Percentiles rank a stretch among this genome's conserved stretches.
These are phyloP conservation scores for Populus pruinosa DNA, from an alignment of 345 rosid genomes.

Conservation along the genomic window DNA sequence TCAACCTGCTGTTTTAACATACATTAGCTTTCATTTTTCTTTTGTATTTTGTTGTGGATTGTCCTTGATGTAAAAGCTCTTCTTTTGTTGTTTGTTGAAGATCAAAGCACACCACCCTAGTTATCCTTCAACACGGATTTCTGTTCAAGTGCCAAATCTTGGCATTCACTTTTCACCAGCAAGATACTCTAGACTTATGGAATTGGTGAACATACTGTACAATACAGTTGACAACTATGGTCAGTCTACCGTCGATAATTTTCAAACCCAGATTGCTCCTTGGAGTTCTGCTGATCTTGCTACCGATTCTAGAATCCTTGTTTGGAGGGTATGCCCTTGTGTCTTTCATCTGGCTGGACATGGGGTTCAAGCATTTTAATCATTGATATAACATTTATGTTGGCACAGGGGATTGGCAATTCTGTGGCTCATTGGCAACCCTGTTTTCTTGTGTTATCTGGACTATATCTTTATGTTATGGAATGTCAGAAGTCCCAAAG, in stretches of 20 bases:
- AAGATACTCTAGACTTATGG: conserved; percentile 71
- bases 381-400: conserved; percentile 7
- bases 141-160: conserved; percentile 95
- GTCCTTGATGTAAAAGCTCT: too few relatives aligned
- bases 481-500: conserved; percentile 77
- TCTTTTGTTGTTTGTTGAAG: conserved; percentile 30
- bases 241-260: conserved; percentile 60
- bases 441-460: conserved; percentile 83
- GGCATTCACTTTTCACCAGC: conserved; percentile 90
- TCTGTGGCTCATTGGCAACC: conserved; percentile 92
- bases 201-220: conserved; percentile 55
- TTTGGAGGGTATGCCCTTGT: conserved; percentile 71
- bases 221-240: conserved; percentile 55
- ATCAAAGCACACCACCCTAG: conserved; percentile 80
- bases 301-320: conserved; percentile 73
- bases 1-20: not conserved
- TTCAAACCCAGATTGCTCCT: conserved; percentile 52
- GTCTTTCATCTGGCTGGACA: conserved; percentile 11
- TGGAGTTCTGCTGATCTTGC: conserved; percentile 77
- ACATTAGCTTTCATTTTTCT: not conserved
- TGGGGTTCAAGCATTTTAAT: conserved; percentile 22
- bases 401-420: conserved; percentile 86
- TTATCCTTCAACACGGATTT: conserved; percentile 86
- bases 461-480: conserved; percentile 73
- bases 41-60: conserved; percentile 5